A percentile compares a stretch with the other conserved stretches of the same genome.
phyloP scores from a whole-genome alignment of 768 basidiomycete genomes.

The Lentinula lateritia region DNA sequence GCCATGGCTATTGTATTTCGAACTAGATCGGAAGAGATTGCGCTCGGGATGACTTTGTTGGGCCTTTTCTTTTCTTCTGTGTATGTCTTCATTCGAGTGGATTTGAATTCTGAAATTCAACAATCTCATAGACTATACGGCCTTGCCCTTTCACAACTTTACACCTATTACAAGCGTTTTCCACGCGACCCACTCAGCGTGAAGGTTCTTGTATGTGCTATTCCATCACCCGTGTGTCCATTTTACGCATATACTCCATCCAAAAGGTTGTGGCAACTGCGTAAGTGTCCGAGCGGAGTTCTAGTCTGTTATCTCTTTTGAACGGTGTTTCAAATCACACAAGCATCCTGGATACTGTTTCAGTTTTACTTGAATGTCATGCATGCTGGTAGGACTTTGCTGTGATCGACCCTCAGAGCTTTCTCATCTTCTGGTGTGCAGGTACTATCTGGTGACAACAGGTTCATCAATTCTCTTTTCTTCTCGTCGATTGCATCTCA shows the following conservation, averaged over 20 bases:
- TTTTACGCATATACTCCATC: not conserved
- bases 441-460: conserved; percentile 22
- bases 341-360: conserved; percentile 23
- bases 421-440: not conserved
- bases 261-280: conserved; percentile 17
- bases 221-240: not conserved
- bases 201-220: conserved; percentile 20
- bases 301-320: not conserved
- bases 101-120: not conserved
- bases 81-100: conserved; percentile 10
- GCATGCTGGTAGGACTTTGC: conserved; percentile 21
- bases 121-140: conserved; percentile 21
- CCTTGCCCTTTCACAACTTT: conserved; percentile 25
- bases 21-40: conserved; percentile 13
- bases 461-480: not conserved
- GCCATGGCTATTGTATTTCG: not conserved
- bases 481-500: not conserved
- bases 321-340: not conserved
- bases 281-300: conserved; percentile 10
- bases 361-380: conserved; percentile 24
- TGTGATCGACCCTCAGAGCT: not conserved
- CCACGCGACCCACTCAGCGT: conserved; percentile 19
- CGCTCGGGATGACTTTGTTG: conserved; percentile 27
- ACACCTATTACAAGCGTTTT: conserved; percentile 27
- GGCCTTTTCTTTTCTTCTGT: conserved; percentile 26